Evolutionary conservation across 345 rosid species (phyloP), one percentile per base, ranked within the genome.

Genomic region (Eucalyptus caleyi): DNA sequence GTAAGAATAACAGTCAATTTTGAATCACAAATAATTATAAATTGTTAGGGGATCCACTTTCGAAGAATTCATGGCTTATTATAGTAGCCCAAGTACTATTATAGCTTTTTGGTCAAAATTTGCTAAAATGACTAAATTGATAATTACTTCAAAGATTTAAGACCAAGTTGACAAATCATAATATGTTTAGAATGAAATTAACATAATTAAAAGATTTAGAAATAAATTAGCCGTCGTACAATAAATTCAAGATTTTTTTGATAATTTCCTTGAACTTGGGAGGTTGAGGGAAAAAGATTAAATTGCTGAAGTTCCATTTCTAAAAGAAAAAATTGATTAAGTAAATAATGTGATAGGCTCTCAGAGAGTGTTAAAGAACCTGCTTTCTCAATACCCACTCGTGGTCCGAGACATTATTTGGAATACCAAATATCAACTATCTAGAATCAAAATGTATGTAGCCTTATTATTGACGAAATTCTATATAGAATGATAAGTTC

Each of bases 181-280:
- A 56, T 9, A 56, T 23, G 6, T 23, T 56, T 56, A 56, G 13
- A 3, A 56, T 7, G 1, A 8, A 56, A 56, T 23, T 56, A 3
- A 23, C 62, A 4, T 10, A 56, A 56, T 56, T 56, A 0, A 56
- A 56, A 56, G 11, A 24, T 56, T 23, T 24, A 56, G 1, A 0
- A 56, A 23, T 9, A 24, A 56, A 56, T 56, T 56, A 56, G 30
- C 3, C 2, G 0, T 24, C 0, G 30, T 5, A 24, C 30, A 4
- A 56, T 56, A 56, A 56, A 23, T 56, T 56, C 12, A 56, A 24
- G 30, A 24, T 24, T 23, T 24, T 21, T 21, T 8, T 23, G 13
- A 24, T 24, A 56, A 56, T 56, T 56, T 56, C 13, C 62, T 24
- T n/a, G n/a, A n/a, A n/a, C n/a, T n/a, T n/a, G n/a, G 30, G 30